Conservation (phyloP, 139 green algal genomes). For the Picochlorum sp. region DNA sequence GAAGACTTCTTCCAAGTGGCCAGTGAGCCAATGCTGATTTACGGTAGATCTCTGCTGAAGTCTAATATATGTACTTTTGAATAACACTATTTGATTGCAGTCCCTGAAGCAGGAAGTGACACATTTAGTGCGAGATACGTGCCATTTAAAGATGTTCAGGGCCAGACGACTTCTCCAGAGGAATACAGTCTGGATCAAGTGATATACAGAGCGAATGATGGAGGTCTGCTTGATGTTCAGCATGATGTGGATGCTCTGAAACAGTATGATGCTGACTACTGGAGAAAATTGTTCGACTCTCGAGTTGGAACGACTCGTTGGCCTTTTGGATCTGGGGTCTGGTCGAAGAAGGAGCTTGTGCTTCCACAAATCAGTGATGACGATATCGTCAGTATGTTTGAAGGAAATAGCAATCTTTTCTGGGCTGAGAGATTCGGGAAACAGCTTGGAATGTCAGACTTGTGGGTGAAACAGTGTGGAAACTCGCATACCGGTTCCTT, state of each 20-base stretch:
- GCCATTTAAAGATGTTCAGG: slow-evolving; percentile 69
- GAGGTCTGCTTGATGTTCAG: slow-evolving; percentile 88
- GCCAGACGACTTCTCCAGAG: slow-evolving; percentile 38
- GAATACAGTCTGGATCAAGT: slow-evolving; percentile 90
- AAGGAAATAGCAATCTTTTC: slow-evolving; percentile 99
- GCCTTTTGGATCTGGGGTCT: slow-evolving; percentile 96
- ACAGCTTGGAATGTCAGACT: slow-evolving; percentile 90
- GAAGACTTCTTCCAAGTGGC: too few relatives aligned
- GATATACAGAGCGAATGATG: slow-evolving; percentile 68
- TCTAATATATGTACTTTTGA: too few relatives aligned
- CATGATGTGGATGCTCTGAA: slow-evolving; percentile 88
- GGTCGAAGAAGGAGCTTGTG: slow-evolving; percentile 99
- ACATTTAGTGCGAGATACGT: slow-evolving; percentile 86
- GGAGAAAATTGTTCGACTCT: slow-evolving; percentile 87
- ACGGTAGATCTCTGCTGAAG: too few relatives aligned
- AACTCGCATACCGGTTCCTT: slow-evolving; percentile 96
- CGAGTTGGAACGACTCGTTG: slow-evolving; percentile 83
- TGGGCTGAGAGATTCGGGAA: slow-evolving; percentile 96
- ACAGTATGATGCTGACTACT: slow-evolving; percentile 87
- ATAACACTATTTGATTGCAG: too few relatives aligned
- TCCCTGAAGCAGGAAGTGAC: not conserved
- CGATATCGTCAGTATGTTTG: slow-evolving; percentile 98
- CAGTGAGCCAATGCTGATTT: too few relatives aligned
- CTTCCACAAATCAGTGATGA: slow-evolving; percentile 83
- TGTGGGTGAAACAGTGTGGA: slow-evolving; percentile 99